These are phyloP conservation scores for Brettanomyces sp. DNA, from an alignment of 805 yeast genomes.

Conservation along the genomic window DNA sequence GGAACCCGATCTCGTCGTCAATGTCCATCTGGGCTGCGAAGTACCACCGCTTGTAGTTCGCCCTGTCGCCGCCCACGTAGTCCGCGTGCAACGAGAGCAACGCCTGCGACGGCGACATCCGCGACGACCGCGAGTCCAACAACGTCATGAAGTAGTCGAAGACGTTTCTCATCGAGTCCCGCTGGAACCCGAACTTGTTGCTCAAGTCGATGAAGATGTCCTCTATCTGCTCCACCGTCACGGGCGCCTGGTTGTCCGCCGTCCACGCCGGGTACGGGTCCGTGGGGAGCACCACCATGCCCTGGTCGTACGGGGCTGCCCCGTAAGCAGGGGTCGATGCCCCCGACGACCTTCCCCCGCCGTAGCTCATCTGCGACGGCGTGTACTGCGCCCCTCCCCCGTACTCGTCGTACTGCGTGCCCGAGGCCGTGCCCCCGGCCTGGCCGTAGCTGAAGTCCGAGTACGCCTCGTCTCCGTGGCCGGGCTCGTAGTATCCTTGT, in stretches of 20 bases:
- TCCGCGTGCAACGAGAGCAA: constrained; percentile 75
- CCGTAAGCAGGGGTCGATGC: constrained; percentile 79
- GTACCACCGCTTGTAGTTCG: constrained; percentile 82
- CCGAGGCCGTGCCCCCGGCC: constrained; percentile 46
- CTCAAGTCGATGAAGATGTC: constrained; percentile 78
- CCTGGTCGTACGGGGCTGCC: constrained; percentile 31
- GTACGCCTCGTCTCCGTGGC: constrained; percentile 44
- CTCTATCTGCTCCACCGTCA: constrained; percentile 75
- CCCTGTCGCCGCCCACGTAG: constrained; percentile 79
- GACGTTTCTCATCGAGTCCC: constrained; percentile 89
- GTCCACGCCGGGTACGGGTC: constrained; percentile 99
- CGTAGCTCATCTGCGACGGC: constrained; percentile 82
- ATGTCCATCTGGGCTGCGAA: constrained; percentile 83
- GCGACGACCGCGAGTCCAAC: constrained; percentile 73
- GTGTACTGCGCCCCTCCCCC: constrained; percentile 38
- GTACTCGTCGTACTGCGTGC: constrained; percentile 57
- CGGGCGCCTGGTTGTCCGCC: constrained; percentile 87
- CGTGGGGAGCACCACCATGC: constrained; percentile 60
- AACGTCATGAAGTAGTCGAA: constrained; percentile 82
- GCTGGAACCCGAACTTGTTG: constrained; percentile 80
- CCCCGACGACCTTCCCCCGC: constrained; percentile 82
- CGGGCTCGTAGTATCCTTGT: constrained; percentile 45
- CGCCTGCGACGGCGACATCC: constrained; percentile 89
- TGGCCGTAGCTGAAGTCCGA: constrained; percentile 50
- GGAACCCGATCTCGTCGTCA: constrained; percentile 77